Evolutionary conservation across 345 rosid genomes (phyloP).

Genomic region (Clausena lansium): DNA sequence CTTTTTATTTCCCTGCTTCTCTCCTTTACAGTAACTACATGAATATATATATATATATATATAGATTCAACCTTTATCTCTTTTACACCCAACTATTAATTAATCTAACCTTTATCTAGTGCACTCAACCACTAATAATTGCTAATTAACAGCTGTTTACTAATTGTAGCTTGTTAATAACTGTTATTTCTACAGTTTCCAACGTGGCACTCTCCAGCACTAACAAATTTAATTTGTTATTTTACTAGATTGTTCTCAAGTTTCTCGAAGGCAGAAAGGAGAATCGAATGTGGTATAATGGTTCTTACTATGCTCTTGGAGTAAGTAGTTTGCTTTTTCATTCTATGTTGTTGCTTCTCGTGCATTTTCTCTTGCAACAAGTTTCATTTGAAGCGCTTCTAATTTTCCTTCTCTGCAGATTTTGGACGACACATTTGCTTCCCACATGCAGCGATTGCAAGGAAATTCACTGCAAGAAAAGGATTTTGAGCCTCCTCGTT

Average conservation of each 20-base stretch:
- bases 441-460: constrained; percentile 86
- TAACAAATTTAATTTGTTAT: neutral
- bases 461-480: constrained; percentile 90
- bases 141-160: too few species aligned
- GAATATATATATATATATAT: too few species aligned
- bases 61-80: too few species aligned
- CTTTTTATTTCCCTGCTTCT: neutral
- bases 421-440: constrained; percentile 89
- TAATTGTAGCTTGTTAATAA: too few species aligned
- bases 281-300: constrained; percentile 85
- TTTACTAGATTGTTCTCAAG: constrained; percentile 64
- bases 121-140: too few species aligned
- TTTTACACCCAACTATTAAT: too few species aligned
- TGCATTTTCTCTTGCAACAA: neutral
- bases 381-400: neutral
- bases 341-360: neutral
- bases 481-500: constrained; percentile 86
- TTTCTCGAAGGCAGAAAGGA: constrained; percentile 97
- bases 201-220: neutral
- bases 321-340: constrained; percentile 39
- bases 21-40: neutral
- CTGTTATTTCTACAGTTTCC: too few species aligned
- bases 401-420: constrained; percentile 36
- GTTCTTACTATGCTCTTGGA: constrained; percentile 89
- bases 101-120: too few species aligned